Base-by-base conservation (phyloP, 768 basidiomycete species). In the Tulasnella sp. region DNA sequence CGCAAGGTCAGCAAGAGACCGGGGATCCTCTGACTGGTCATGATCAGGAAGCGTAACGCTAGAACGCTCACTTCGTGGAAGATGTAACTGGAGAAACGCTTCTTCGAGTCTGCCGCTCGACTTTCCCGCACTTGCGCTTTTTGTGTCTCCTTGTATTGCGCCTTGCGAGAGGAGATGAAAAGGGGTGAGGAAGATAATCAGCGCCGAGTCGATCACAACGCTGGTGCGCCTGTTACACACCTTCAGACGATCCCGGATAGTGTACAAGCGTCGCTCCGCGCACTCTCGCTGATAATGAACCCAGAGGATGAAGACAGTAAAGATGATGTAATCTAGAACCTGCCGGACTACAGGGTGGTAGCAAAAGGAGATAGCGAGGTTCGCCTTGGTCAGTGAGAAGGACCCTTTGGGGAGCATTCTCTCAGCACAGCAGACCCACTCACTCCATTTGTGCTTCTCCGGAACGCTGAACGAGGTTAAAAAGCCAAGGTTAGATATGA, bases 41-140 rank as follows among this genome's bases (percentile, higher is more conserved):
- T n/a, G n/a, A n/a, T n/a, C n/a, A n/a, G n/a, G n/a, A n/a, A n/a
- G n/a, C n/a, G n/a, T n/a, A n/a, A n/a, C n/a, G n/a, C n/a, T n/a
- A n/a, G n/a, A n/a, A n/a, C n/a, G 27, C 49, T 30, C 30, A 64
- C 64, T 60, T 75, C 74, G 64, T 77, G 76, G 63, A 77, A 77
- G 65, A 78, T 75, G 64, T 78, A 77, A 12, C 71, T 73, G 8
- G 75, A 73, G 62, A 79, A 76, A 30, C 77, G 70, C 51, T 72
- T 71, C 59, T 71, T 72, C 46, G 68, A 66, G 25, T 68, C 65
- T 54, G 65, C 65, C 9, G 80, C 80, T 60, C 79, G 81, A 49
- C 80, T 75, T 68, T 87, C 87, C 63, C 85, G 84, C 46, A 87
- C 76, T 68, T 89, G 86, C 4, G 87, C 87, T 52, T 81, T 68